Percentiles rank a stretch among this genome's conserved stretches.
These are phyloP conservation scores for Chaetomiaceae sp. DNA, from an alignment of 2,329 filamentous ascomycete genomes.

Conservation along the genomic window DNA sequence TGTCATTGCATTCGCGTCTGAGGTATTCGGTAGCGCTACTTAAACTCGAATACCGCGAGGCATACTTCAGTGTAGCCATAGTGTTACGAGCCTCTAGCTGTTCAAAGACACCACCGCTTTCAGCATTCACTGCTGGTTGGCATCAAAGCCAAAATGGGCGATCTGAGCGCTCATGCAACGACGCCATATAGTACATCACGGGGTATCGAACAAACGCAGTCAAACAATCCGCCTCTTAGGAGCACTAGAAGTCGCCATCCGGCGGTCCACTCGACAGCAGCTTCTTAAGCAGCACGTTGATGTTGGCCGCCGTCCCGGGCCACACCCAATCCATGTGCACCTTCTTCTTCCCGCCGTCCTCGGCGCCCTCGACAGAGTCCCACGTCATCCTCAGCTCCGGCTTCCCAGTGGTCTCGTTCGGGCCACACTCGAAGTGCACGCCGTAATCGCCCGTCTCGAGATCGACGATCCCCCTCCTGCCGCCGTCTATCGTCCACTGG, in stretches of 20 bases:
- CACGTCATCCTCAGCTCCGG: constrained; percentile 10
- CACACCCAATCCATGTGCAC: constrained; percentile 15
- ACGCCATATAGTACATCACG: no score
- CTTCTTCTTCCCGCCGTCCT: neutral
- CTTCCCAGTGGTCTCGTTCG: neutral
- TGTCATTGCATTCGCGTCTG: no score
- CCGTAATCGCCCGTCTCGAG: constrained; percentile 15
- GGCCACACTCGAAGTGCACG: constrained; percentile 16
- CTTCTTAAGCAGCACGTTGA: constrained; percentile 13
- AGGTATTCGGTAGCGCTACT: neutral
- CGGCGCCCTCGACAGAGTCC: constrained; percentile 3
- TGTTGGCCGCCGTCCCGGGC: constrained; percentile 40
- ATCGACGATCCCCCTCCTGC: constrained; percentile 17
- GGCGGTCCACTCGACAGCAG: constrained; percentile 9
- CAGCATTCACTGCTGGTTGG: no score
- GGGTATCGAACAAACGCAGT: no score
- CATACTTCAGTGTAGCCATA: constrained; percentile 1
- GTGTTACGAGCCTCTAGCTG: no score
- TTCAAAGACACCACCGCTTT: no score
- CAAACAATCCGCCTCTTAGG: no score
- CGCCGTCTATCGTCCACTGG: constrained; percentile 14
- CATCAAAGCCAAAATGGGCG: no score
- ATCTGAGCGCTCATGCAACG: no score
- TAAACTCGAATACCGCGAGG: constrained; percentile 3
- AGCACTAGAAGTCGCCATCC: neutral